These are phyloP conservation scores for Amauroascus verrucosus DNA, from an alignment of 2,329 filamentous ascomycete genomes.

Conservation along the genomic window DNA sequence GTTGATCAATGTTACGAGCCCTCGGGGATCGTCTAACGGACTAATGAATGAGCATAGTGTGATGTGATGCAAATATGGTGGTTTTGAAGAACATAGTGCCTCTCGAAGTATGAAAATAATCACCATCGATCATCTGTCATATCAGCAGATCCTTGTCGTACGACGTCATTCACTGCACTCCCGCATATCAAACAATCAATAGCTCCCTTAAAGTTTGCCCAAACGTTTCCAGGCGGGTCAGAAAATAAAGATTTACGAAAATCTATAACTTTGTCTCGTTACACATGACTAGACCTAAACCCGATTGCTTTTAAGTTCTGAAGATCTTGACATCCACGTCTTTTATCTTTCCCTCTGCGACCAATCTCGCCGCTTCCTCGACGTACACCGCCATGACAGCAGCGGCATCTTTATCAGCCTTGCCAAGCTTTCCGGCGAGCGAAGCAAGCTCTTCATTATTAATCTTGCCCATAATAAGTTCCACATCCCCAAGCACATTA, in stretches of 20 bases:
- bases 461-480: conserved; percentile 76
- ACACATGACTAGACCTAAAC: neutral
- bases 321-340: conserved; percentile 63
- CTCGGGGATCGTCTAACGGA: neutral
- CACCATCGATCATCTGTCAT: neutral
- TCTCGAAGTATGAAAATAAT: neutral
- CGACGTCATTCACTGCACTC: neutral
- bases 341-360: conserved; percentile 75
- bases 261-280: conserved; percentile 3
- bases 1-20: neutral
- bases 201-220: neutral
- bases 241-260: neutral
- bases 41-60: neutral
- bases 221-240: neutral
- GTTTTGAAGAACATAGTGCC: neutral
- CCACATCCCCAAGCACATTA: conserved; percentile 70
- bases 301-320: conserved; percentile 2
- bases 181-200: neutral
- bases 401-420: conserved; percentile 62
- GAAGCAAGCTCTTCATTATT: conserved; percentile 82
- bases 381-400: conserved; percentile 80
- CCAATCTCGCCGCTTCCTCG: conserved; percentile 65
- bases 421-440: conserved; percentile 68
- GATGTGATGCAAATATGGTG: neutral
- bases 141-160: neutral